These are phyloP conservation scores for Aspergillus sclerotiicarbonarius DNA, from an alignment of 495 filamentous ascomycete genomes.

Conservation along the genomic window DNA sequence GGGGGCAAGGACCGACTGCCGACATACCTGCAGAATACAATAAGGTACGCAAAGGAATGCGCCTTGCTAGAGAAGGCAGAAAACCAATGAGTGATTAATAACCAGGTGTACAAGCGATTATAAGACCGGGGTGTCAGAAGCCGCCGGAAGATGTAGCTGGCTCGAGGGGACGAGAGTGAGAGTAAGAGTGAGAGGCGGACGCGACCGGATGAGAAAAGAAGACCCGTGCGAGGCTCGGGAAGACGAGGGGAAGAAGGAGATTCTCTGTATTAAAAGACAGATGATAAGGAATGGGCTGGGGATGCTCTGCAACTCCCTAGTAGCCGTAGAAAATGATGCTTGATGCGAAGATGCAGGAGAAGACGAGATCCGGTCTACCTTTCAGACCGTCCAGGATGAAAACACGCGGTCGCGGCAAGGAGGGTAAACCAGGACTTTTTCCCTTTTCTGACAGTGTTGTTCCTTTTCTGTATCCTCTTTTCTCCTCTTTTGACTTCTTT, in stretches of 20 bases:
- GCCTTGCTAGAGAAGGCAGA: conserved; percentile 16
- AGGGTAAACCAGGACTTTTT: conserved; percentile 8
- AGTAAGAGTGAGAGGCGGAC: conserved; percentile 17
- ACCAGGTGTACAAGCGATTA: conserved; percentile 14
- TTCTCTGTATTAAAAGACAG: conserved; percentile 18
- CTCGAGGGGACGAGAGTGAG: conserved; percentile 1
- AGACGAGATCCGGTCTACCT: conserved; percentile 9
- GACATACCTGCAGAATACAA: conserved; percentile 16
- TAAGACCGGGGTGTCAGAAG: conserved; percentile 13
- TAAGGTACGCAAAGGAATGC: conserved; percentile 10
- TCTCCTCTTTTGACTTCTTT: conserved; percentile 5
- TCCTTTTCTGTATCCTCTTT: conserved; percentile 4
- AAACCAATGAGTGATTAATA: conserved; percentile 17
- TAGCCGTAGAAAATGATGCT: conserved; percentile 26
- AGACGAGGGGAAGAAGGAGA: conserved; percentile 7
- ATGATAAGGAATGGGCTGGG: conserved; percentile 27
- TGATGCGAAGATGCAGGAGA: conserved; percentile 22
- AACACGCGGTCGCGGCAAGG: conserved; percentile 1
- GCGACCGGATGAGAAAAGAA: conserved; percentile 22
- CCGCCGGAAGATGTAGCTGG: conserved; percentile 10
- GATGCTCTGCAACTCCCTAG: conserved; percentile 47
- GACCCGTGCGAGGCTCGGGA: conserved; percentile 9
- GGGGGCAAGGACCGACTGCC: background rate
- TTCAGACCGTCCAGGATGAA: conserved; percentile 3
- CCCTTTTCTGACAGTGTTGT: background rate